Evolutionary conservation across 768 basidiomycete genomes (phyloP).

Genomic region (Mrakia frigida): DNA sequence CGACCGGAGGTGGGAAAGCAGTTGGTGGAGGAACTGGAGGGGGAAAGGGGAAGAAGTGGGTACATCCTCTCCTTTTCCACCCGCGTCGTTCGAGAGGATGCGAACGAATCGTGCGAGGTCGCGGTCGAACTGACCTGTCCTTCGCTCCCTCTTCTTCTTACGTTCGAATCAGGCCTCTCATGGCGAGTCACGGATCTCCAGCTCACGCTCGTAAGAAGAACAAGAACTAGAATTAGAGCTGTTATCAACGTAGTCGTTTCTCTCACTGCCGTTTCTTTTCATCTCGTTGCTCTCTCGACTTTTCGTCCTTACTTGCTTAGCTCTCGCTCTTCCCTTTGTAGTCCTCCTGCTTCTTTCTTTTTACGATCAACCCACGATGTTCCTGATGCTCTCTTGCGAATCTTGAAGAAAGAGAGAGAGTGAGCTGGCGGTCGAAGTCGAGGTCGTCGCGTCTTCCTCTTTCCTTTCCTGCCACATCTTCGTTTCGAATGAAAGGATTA

Average conservation of each 20-base stretch:
- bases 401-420: not conserved
- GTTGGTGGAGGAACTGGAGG: not conserved
- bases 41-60: constrained; percentile 10
- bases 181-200: constrained; percentile 7
- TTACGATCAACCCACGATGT: not conserved
- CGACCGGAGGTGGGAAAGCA: not conserved
- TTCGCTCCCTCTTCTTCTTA: not conserved
- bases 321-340: no score
- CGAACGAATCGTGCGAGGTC: no score
- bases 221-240: constrained; percentile 6
- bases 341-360: not conserved
- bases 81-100: not conserved
- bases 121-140: not conserved
- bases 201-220: constrained; percentile 22
- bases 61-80: not conserved
- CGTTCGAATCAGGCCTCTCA: not conserved
- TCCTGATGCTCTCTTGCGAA: not conserved
- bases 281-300: not conserved
- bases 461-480: not conserved
- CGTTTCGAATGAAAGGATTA: not conserved
- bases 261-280: not conserved
- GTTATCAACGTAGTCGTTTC: not conserved
- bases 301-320: no score
- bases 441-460: no score
- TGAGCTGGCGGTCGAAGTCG: no score